phyloP scores from a whole-genome alignment of 2,329 filamentous ascomycete species.

The Fusarium hostae region DNA sequence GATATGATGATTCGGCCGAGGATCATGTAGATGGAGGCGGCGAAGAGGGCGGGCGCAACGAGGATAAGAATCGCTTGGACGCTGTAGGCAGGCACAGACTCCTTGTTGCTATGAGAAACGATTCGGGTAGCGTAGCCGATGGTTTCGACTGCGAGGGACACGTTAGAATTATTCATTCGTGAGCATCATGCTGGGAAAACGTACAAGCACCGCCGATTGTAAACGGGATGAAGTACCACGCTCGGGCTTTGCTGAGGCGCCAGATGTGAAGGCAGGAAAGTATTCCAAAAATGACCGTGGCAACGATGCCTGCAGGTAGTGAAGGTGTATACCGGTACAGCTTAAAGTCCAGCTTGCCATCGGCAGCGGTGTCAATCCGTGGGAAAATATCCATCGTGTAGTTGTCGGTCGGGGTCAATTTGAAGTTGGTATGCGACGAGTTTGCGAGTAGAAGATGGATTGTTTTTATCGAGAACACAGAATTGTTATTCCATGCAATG shows the following conservation, averaged over 20 bases:
- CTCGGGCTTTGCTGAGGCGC: not conserved
- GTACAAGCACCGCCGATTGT: not conserved
- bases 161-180: not conserved
- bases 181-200: not conserved
- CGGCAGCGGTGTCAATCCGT: rapidly evolving
- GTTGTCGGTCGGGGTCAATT: too few species aligned
- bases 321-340: not conserved
- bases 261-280: not conserved
- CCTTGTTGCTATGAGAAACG: not conserved
- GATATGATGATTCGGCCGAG: not conserved
- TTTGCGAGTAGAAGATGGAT: too few species aligned
- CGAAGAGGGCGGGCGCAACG: not conserved
- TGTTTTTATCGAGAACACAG: not conserved
- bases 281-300: rapidly evolving
- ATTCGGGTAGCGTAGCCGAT: not conserved
- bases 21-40: not conserved
- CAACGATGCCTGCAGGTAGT: not conserved
- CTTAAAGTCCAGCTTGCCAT: not conserved
- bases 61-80: not conserved
- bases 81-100: not conserved
- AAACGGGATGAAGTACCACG: not conserved
- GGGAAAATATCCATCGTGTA: not conserved
- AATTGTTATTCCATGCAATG: not conserved
- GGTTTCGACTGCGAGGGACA: not conserved
- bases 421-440: rapidly evolving